Base-by-base conservation (phyloP, 1,139 yeast species). In the Yamadazyma songkhlaensis region DNA sequence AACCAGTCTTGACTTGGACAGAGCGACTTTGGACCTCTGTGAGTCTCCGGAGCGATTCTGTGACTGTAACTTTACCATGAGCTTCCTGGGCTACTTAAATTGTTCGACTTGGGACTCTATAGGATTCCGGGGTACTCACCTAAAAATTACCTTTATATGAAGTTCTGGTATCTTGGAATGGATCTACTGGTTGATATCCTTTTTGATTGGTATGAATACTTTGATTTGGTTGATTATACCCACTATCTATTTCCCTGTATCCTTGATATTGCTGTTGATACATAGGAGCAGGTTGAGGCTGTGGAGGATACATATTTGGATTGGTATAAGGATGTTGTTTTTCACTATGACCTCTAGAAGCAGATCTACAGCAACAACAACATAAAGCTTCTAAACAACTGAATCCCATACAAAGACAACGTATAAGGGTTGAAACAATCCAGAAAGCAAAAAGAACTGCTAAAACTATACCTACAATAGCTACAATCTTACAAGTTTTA, bases 401-500 rank as follows among this genome's bases (percentile, higher is more conserved):
- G 32, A 60, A 51, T 2, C 80, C 80, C 59, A 71, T 56, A 40
- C 77, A 73, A 22, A 61, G 45, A 46, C 78, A 71, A 36, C 69
- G 64, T 35, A 73, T 42, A 3, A 74, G n/a, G 2, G 76, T 63
- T 6, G 64, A 48, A 6, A 74, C 20, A 20, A 71, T 44, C 80
- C 81, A 76, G 6, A 74, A 46, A 2, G 54, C 51, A 9, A 75
- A 39, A 32, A 76, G 55, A 7, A 56, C 66, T 0, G 80, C 92
- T 9, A 86, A 51, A 0, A 71, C 78, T 2, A 85, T 82, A 5
- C 84, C 81, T n/a, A 84, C 84, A 34, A 86, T 85, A 8, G 86
- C 90, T 13, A 83, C 76, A 44, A 84, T 76, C 55, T 85, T 85
- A 60, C 96, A 86, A 28, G 81, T 70, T 28, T 64, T 77, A 57